These are phyloP conservation scores for Arthrobotrys musiformis DNA, from an alignment of 2,329 filamentous ascomycete genomes.

Conservation along the genomic window DNA sequence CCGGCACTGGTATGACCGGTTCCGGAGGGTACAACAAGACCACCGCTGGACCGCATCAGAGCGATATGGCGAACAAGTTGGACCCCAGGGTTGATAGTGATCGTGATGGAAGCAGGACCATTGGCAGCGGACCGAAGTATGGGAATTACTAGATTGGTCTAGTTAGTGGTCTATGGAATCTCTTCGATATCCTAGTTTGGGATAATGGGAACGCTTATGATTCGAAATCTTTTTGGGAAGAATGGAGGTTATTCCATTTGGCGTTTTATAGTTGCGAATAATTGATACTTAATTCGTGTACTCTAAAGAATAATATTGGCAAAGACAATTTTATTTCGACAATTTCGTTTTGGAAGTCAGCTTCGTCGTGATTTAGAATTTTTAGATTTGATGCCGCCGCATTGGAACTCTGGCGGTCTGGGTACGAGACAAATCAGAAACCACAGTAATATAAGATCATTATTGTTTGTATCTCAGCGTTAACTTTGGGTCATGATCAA, in stretches of 20 bases:
- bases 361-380: background rate
- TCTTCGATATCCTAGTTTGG: background rate
- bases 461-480: too few species aligned
- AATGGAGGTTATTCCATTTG: background rate
- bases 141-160: constrained; percentile 13
- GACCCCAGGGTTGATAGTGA: constrained; percentile 58
- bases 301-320: constrained; percentile 15
- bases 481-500: too few species aligned
- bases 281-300: constrained; percentile 17
- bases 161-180: background rate
- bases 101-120: constrained; percentile 57
- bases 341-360: background rate
- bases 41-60: constrained; percentile 63
- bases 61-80: constrained; percentile 60
- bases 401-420: too few species aligned
- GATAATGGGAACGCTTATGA: background rate
- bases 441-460: too few species aligned
- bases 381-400: too few species aligned
- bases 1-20: constrained; percentile 2
- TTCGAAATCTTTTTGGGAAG: background rate
- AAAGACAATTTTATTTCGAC: constrained; percentile 5
- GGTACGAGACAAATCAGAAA: too few species aligned
- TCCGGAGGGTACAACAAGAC: constrained; percentile 56
- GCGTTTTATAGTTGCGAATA: constrained; percentile 23
- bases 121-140: constrained; percentile 58